These are phyloP conservation scores for Fraxinus platypoda DNA, from an alignment of 305 asterid species.

Conservation along the genomic window DNA sequence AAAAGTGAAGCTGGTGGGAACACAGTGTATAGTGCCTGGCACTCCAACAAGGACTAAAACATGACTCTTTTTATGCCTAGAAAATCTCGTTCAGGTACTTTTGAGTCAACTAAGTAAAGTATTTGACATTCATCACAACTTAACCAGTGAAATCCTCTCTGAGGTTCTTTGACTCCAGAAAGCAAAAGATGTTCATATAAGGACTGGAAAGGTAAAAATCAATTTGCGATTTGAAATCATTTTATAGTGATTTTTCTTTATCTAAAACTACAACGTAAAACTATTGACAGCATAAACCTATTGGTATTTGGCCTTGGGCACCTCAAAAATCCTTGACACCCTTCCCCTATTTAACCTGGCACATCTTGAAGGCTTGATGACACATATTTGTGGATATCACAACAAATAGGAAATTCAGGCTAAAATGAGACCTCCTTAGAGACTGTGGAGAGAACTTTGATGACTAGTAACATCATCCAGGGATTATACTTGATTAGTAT, in stretches of 20 bases:
- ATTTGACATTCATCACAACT: not conserved
- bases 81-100: not conserved
- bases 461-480: not conserved
- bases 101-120: not conserved
- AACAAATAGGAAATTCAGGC: not conserved
- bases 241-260: not conserved
- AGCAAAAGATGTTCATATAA: not conserved
- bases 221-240: not conserved
- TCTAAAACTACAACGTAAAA: not conserved
- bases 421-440: not conserved
- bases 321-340: not conserved
- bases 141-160: not conserved
- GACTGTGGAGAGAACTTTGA: not conserved
- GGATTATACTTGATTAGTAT: not conserved
- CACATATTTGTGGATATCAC: not conserved
- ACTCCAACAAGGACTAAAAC: not conserved
- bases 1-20: not conserved
- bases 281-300: not conserved
- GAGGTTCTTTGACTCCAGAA: not conserved
- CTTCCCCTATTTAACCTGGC: not conserved
- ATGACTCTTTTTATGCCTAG: not conserved
- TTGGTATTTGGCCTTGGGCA: not conserved
- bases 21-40: not conserved
- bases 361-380: not conserved
- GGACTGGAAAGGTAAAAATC: not conserved